Conservation (phyloP, 257 asterid genomes). For the Fraxinus pennsylvanica region DNA sequence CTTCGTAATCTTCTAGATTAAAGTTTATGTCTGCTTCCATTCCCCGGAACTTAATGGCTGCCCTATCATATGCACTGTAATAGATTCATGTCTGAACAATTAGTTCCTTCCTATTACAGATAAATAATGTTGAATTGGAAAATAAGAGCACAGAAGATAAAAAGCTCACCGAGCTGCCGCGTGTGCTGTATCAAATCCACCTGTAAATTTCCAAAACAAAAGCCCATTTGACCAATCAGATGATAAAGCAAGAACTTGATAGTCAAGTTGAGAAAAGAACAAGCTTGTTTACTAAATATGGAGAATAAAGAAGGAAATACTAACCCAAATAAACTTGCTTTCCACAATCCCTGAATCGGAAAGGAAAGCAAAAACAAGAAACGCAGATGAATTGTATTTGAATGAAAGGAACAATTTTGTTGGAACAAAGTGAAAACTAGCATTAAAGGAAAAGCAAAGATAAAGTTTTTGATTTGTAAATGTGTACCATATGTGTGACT, state of each 20-base stretch:
- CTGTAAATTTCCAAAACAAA: slow-evolving; percentile 28
- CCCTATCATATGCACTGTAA: slow-evolving; percentile 60
- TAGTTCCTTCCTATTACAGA: neutral
- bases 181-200: slow-evolving; percentile 76
- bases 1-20: slow-evolving; percentile 48
- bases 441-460: neutral
- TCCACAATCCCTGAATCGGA: slow-evolving; percentile 60
- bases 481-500: slow-evolving; percentile 55
- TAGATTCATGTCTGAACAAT: neutral
- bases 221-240: slow-evolving; percentile 8
- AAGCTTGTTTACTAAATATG: neutral
- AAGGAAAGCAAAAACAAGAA: neutral
- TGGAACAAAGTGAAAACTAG: neutral
- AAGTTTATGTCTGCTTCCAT: slow-evolving; percentile 61
- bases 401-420: neutral
- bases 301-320: slow-evolving; percentile 15
- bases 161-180: slow-evolving; percentile 69
- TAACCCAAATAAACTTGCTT: slow-evolving; percentile 69
- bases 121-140: neutral
- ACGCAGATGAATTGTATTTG: neutral
- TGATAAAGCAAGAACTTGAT: neutral
- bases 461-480: neutral
- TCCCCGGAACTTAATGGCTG: slow-evolving; percentile 63
- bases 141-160: neutral
- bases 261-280: neutral